These are phyloP conservation scores for Glomus cerebriforme DNA, from an alignment of 192 early-diverging fungal species.

Conservation along the genomic window DNA sequence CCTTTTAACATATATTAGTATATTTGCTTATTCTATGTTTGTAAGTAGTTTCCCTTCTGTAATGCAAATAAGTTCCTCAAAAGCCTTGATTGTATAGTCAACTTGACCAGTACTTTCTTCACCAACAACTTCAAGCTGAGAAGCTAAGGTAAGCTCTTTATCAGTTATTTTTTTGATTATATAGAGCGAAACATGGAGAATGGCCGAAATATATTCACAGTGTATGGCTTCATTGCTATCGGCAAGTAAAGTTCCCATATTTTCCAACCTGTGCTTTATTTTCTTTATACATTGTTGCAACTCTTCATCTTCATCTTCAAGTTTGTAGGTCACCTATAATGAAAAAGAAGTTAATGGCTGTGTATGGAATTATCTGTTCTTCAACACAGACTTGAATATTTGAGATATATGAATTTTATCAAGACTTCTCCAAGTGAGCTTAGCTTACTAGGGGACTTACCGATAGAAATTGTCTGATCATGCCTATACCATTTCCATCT, in stretches of 20 bases:
- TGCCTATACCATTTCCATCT: slow-evolving; percentile 13
- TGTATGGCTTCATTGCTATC: slow-evolving; percentile 16
- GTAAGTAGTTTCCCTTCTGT: background rate
- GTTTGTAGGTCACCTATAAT: too few species aligned
- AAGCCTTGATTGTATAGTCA: background rate
- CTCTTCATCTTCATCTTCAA: too few species aligned
- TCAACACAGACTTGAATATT: too few species aligned
- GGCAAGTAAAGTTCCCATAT: background rate
- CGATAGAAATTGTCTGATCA: slow-evolving; percentile 4
- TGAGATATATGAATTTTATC: slow-evolving; percentile 2
- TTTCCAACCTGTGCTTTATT: background rate
- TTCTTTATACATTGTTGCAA: too few species aligned
- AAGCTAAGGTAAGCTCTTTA: background rate
- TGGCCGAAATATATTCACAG: too few species aligned
- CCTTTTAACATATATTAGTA: too few species aligned
- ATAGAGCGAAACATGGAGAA: background rate
- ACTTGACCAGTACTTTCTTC: too few species aligned
- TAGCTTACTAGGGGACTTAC: background rate
- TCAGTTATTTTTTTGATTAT: slow-evolving; percentile 1
- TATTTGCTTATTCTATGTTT: too few species aligned
- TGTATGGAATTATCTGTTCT: too few species aligned
- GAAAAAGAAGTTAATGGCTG: too few species aligned
- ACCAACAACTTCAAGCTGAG: slow-evolving; percentile 22
- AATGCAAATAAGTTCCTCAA: slow-evolving; percentile 23
- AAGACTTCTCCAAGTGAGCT: background rate